Base-by-base conservation (phyloP, 257 asterid species). In the Rehmannia glutinosa region DNA sequence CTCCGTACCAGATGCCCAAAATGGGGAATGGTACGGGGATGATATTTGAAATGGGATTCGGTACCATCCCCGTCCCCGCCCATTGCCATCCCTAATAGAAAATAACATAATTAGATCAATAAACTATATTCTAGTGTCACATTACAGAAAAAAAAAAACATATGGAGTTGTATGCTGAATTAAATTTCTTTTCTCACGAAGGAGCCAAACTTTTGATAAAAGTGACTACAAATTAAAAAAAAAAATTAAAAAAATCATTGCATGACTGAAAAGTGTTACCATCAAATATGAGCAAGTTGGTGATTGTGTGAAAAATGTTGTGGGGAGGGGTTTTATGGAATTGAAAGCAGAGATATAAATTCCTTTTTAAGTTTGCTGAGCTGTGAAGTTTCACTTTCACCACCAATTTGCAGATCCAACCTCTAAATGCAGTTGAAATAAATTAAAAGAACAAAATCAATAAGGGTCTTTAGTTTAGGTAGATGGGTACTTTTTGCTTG, bases 341-440 rank as follows among this genome's bases (percentile, higher is more conserved):
- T 65, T 33, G 6, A 58, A 66, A 30, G 6, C 17, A 46, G 13
- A 8, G 38, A 57, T 60, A 62, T 77, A 62, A 55, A 67, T 57
- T 47, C 39, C 23, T 41, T 43, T 42, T 64, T 39, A 61, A 56
- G 76, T 42, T 74, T 78, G 77, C 56, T 78, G 75, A 80, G 84
- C 72, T 74, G 81, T 75, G 86, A 77, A 75, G 71, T 68, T 82
- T 70, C 66, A 38, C 46, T 36, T 62, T 64, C 70, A 64, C 73
- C 42, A 33, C 62, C 75, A 57, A 24, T 46, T 45, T 30, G 49
- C 43, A 62, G 54, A 56, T n/a, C n/a, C n/a, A n/a, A n/a, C 58
- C 41, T 74, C 36, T 52, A 10, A 39, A 59, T 66, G 64, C 53
- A 52, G 79, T 52, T 67, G 74, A 68, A 60, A 62, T 50, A 50